Conservation (phyloP, 2,329 filamentous ascomycete genomes). For the Fusarium caatingaense region DNA sequence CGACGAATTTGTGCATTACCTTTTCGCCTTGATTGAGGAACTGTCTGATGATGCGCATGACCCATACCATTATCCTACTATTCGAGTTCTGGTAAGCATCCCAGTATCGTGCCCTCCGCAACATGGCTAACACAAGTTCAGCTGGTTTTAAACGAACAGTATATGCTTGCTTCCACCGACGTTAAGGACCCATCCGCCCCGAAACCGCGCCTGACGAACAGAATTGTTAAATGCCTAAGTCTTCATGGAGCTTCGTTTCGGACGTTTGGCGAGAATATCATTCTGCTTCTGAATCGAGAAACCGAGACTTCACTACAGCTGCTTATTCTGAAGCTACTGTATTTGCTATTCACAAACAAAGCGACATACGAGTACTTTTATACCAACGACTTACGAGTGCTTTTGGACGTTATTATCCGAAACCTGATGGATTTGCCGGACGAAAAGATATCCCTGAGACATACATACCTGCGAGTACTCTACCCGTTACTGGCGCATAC, state of each 20-base stretch:
- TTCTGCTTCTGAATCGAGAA: slow-evolving; percentile 92
- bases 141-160: slow-evolving; percentile 98
- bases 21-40: slow-evolving; percentile 89
- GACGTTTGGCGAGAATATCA: slow-evolving; percentile 98
- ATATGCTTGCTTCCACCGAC: slow-evolving; percentile 82
- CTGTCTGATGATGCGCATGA: slow-evolving; percentile 88
- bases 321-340: slow-evolving; percentile 94
- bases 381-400: slow-evolving; percentile 93
- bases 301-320: slow-evolving; percentile 93
- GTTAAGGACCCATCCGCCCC: slow-evolving; percentile 53
- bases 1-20: slow-evolving; percentile 84
- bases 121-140: slow-evolving; percentile 52
- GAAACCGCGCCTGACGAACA: slow-evolving; percentile 78
- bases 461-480: slow-evolving; percentile 94
- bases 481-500: slow-evolving; percentile 92
- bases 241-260: slow-evolving; percentile 83
- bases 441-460: slow-evolving; percentile 79
- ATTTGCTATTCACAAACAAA: slow-evolving; percentile 92
- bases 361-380: slow-evolving; percentile 98
- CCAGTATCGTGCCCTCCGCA: not conserved
- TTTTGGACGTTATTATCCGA: slow-evolving; percentile 94
- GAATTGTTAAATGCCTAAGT: slow-evolving; percentile 91
- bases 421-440: slow-evolving; percentile 96
- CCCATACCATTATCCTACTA: slow-evolving; percentile 95
- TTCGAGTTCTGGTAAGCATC: slow-evolving; percentile 82